Conservation (phyloP, 2,329 filamentous ascomycete species). For the Chaetothyriales sp. region DNA sequence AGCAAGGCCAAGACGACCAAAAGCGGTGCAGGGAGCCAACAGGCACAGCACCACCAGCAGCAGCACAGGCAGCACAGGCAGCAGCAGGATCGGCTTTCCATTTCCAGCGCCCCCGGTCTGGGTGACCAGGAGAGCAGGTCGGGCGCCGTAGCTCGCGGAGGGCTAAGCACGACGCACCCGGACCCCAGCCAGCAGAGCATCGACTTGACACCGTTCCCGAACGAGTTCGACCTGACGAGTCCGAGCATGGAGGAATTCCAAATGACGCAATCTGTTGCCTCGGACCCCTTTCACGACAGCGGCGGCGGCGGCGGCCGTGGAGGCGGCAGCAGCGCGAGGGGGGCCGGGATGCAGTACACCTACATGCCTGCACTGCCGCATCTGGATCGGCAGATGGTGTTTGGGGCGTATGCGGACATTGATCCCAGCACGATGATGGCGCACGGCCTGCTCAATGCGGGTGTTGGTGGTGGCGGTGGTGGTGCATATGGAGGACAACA, state of each 20-base stretch:
- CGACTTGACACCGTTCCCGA: conserved; percentile 4
- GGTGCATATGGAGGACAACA: not conserved
- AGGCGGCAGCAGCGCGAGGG: conserved; percentile 1
- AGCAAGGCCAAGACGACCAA: conserved; percentile 2
- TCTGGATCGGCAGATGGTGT: conserved; percentile 63
- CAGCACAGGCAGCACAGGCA: conserved; percentile 15
- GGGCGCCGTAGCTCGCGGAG: not conserved
- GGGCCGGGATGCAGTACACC: conserved; percentile 24
- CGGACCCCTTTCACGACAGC: conserved; percentile 7
- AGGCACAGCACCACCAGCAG: conserved; percentile 2
- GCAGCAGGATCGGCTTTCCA: conserved; percentile 3
- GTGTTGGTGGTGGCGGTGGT: not conserved
- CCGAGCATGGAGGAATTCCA: conserved; percentile 7
- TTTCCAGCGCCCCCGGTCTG: not conserved
- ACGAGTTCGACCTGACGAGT: conserved; percentile 16
- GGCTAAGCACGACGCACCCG: not conserved
- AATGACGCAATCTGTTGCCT: conserved; percentile 1
- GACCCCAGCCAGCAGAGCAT: not conserved
- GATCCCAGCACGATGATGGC: not conserved
- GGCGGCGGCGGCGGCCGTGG: conserved; percentile 19
- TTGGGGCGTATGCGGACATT: conserved; percentile 50
- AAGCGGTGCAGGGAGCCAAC: not conserved
- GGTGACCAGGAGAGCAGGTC: not conserved
- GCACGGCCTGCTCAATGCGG: not conserved
- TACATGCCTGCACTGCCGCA: conserved; percentile 41